A percentile compares a stretch with the other conserved stretches of the same genome.
Evolutionary conservation across 345 rosid genomes (phyloP).

Genomic region (Diplotaxis tenuifolia): DNA sequence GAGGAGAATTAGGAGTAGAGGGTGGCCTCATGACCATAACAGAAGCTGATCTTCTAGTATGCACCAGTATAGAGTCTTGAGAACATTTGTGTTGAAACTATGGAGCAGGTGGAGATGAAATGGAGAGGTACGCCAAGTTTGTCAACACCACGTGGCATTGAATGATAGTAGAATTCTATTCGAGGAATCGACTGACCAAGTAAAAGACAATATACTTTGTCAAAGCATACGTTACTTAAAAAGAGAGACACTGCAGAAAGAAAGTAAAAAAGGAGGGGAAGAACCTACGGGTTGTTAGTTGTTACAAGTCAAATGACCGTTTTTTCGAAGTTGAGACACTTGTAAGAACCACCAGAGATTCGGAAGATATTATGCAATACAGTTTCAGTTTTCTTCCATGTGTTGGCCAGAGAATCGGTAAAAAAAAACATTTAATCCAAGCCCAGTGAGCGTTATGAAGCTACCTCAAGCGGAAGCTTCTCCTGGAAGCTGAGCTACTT

Average conservation of each 20-base stretch:
- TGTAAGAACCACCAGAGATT: slow-evolving; percentile 23
- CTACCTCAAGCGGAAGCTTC: not conserved
- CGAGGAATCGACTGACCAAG: slow-evolving; percentile 24
- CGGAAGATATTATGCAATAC: slow-evolving; percentile 11
- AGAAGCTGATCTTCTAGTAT: slow-evolving; percentile 6
- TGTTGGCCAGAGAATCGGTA: slow-evolving; percentile 5
- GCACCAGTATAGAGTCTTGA: slow-evolving; percentile 6
- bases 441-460: slow-evolving; percentile 1
- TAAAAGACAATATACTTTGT: slow-evolving; percentile 26
- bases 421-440: slow-evolving; percentile 17
- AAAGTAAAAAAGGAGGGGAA: slow-evolving; percentile 10
- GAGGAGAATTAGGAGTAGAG: slow-evolving; percentile 28
- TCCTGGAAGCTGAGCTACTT: slow-evolving; percentile 6
- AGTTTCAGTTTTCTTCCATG: slow-evolving; percentile 11
- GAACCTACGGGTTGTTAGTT: slow-evolving; percentile 23
- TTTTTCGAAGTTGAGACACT: slow-evolving; percentile 29
- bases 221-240: slow-evolving; percentile 34
- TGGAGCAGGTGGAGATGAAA: slow-evolving; percentile 39
- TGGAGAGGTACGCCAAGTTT: slow-evolving; percentile 33
- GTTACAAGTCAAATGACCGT: slow-evolving; percentile 24
- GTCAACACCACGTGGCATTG: slow-evolving; percentile 38
- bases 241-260: slow-evolving; percentile 21
- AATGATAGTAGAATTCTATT: slow-evolving; percentile 27
- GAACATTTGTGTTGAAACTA: slow-evolving; percentile 10
- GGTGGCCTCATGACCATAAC: slow-evolving; percentile 25